Base-by-base conservation (phyloP, 495 filamentous ascomycete genomes). In the Neurospora sp. region DNA sequence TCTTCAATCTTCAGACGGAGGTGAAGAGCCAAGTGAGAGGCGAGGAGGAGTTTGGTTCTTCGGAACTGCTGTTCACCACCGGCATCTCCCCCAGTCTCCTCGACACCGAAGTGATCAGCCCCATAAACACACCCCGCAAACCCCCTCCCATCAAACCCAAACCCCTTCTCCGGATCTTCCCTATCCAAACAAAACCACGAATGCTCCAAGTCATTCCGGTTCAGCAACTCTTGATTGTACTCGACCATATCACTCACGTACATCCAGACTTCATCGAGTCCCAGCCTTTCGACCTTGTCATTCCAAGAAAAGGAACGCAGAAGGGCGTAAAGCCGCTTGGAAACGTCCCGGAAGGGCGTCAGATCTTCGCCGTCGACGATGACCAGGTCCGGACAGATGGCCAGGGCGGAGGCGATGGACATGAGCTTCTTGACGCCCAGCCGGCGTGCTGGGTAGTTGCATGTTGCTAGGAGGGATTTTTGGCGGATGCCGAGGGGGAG, bases 401-500 rank as follows among this genome's bases (percentile, higher is more conserved):
- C 89, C 80, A 89, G 92, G 4, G 94, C 95, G 75, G 97, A 93
- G 69, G 83, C 85, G 81, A 97, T 91, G 44, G 92, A 85, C 82
- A 94, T 92, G 39, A 98, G 85, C 83, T 98, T 97, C 82, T 86
- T 86, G 46, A 97, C 85, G 37, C 95, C 95, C 41, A 89, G 84
- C 23, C 80, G 78, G 7, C 95, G 88, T 8, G 95, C 95, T 78
- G 92, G 93, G 79, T 97, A 97, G 82, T 98, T 97, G 86, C 94
- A 97, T 5, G 95, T 98, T 59, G 94, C 94, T 37, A 97, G 88
- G 62, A 97, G 97, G 77, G 93, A 91, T 83, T 97, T 97, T 79
- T 89, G 86, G 78, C 85, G 83, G 72, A 88, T 81, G 37, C 84
- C 87, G 62, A 97, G 82, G 10, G 94, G 93, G 48, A 91, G 81